Percentiles rank a stretch among this genome's conserved stretches.
These are phyloP conservation scores for Ophiocordyceps polyrhachis-furcata DNA, from an alignment of 2,329 filamentous ascomycete species.

Conservation along the genomic window DNA sequence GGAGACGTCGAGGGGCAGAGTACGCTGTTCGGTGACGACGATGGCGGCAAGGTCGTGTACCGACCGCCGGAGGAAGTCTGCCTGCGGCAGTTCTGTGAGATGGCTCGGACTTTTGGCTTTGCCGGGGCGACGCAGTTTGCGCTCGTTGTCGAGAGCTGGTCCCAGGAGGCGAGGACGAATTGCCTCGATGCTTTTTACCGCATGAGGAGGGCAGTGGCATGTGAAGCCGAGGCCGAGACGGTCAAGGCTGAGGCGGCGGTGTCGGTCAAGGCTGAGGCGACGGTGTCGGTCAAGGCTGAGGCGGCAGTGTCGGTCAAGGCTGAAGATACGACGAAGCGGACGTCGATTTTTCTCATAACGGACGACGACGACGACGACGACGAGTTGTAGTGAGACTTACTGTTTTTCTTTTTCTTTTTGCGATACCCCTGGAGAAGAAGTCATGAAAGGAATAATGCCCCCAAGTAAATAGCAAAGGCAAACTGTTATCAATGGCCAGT, in stretches of 20 bases:
- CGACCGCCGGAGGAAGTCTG: slow-evolving; percentile 58
- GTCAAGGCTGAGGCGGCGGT: neutral
- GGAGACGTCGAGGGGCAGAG: slow-evolving; percentile 29
- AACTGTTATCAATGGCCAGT: neutral
- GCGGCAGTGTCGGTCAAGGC: neutral
- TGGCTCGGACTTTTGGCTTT: slow-evolving; percentile 68
- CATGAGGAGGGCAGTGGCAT: slow-evolving; percentile 22
- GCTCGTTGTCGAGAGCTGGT: slow-evolving; percentile 77
- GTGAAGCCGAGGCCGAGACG: slow-evolving; percentile 1
- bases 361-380: slow-evolving; percentile 21
- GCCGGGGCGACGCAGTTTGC: slow-evolving; percentile 67
- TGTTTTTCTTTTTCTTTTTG: neutral
- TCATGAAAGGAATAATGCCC: too few relatives aligned
- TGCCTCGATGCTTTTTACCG: slow-evolving; percentile 69
- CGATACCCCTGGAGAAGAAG: slow-evolving; percentile 7
- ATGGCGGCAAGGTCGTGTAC: slow-evolving; percentile 25
- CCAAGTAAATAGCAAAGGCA: neutral
- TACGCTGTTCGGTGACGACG: slow-evolving; percentile 34
- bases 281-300: neutral
- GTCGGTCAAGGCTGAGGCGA: neutral
- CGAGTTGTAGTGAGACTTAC: neutral
- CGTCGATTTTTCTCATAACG: slow-evolving; percentile 16
- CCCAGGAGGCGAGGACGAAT: slow-evolving; percentile 59
- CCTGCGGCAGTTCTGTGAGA: slow-evolving; percentile 73
- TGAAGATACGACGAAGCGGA: slow-evolving; percentile 9